These are phyloP conservation scores for Dimocarpus longan DNA, from an alignment of 345 rosid genomes.

Conservation along the genomic window DNA sequence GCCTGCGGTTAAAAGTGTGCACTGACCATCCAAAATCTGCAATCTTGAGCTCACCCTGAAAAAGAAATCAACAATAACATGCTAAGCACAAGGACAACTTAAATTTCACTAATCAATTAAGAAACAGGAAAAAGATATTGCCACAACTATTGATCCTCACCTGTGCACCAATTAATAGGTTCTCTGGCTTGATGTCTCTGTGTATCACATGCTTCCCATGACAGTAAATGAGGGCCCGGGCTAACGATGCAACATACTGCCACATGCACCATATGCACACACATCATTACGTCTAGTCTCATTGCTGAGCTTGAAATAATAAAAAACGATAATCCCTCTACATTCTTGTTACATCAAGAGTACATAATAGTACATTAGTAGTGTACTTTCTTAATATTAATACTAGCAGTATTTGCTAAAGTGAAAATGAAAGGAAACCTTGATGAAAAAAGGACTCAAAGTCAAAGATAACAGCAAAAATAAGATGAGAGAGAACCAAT, in stretches of 20 bases:
- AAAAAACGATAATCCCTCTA: neutral
- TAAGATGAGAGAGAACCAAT: neutral
- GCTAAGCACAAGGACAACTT: conserved; percentile 11
- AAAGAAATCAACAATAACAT: conserved; percentile 9
- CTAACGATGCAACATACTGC: conserved; percentile 96
- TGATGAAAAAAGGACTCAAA: neutral
- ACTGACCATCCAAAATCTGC: conserved; percentile 99
- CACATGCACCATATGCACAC: conserved; percentile 12
- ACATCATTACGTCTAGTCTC: neutral
- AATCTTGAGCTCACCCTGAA: conserved; percentile 97
- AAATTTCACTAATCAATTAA: conserved; percentile 1
- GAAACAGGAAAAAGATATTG: neutral
- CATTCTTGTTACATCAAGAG: neutral
- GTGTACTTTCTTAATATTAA: neutral
- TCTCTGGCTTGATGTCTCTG: conserved; percentile 98
- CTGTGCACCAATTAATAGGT: conserved; percentile 84
- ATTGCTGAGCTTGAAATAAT: neutral
- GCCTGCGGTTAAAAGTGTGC: conserved; percentile 94
- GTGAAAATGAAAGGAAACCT: neutral
- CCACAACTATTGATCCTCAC: conserved; percentile 31
- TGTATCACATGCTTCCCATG: conserved; percentile 99
- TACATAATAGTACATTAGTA: neutral
- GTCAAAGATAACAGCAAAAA: neutral
- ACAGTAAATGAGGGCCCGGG: conserved; percentile 96
- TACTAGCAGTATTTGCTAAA: neutral